phyloP scores from a whole-genome alignment of 352 stramenopile genomes.

The Plasmopara muralis region DNA sequence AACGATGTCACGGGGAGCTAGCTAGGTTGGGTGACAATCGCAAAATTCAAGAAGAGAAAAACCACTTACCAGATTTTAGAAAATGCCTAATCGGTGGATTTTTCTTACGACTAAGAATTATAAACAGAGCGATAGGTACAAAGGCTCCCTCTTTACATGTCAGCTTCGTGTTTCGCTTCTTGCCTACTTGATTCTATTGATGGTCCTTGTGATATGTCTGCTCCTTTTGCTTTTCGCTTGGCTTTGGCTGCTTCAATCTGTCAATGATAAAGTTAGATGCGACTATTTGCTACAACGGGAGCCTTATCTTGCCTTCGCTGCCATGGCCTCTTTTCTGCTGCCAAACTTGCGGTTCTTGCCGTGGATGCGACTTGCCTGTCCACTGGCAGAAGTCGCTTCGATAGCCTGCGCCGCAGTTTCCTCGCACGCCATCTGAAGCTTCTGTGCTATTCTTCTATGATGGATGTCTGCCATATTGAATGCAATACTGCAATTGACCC shows the following conservation, averaged over 20 bases:
- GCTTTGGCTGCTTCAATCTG: conserved; percentile 75
- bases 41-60: too few relatives aligned
- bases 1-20: too few relatives aligned
- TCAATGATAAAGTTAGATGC: background rate
- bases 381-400: conserved; percentile 54
- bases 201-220: background rate
- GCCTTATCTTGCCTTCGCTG: conserved; percentile 48
- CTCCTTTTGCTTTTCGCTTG: conserved; percentile 54
- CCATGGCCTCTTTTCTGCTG: conserved; percentile 76
- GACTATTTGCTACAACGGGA: background rate
- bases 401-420: conserved; percentile 79
- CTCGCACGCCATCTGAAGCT: conserved; percentile 75
- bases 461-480: conserved; percentile 49
- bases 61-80: too few relatives aligned
- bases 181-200: too few relatives aligned
- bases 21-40: too few relatives aligned
- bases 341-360: conserved; percentile 83
- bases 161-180: too few relatives aligned
- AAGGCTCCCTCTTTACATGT: too few relatives aligned
- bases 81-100: too few relatives aligned
- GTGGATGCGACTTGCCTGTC: conserved; percentile 67
- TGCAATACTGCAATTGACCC: background rate
- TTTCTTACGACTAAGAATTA: too few relatives aligned
- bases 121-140: too few relatives aligned
- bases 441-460: conserved; percentile 57